Base-by-base conservation (phyloP, 2,329 filamentous ascomycete species). In the Diaporthe sp. region DNA sequence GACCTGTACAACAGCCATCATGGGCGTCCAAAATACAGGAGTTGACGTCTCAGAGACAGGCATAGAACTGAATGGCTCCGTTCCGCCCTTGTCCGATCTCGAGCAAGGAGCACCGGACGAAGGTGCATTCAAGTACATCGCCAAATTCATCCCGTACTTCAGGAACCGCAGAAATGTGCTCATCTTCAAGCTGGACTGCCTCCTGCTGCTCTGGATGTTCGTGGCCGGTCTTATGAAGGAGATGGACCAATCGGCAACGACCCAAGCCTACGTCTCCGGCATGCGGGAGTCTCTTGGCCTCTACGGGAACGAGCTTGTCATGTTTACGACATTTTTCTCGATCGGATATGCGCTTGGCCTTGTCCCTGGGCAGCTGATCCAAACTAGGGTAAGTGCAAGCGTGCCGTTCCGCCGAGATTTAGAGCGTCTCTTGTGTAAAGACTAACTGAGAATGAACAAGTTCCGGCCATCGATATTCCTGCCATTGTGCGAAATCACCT, bases 401-500 rank as follows among this genome's bases (percentile, higher is more conserved):
- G 31, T 55, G 49, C 65, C 47, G n/a, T 70, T n/a, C 47, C 49
- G n/a, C 65, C 47, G n/a, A 49, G 22, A 55, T 55, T 42, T 20
- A 53, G 15, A 13, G 31, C 17, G 22, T 39, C 7, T 53, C 12
- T 20, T 22, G 10, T 5, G 20, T 3, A 22, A 39, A 13, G n/a
- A 20, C 65, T 42, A 15, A 55, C 49, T 70, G 15, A 28, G 20
- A 55, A 28, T 15, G 47, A 42, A 53, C 28, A 31, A 70, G 65
- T 70, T 78, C 22, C 77, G 77, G 2, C 77, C 78, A 1, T 79
- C 78, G 4, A 71, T 80, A 37, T 81, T 80, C 42, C 77, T 81
- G 2, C 80, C 80, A 4, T 47, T 81, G 72, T 75, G 92, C 91
- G 81, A 82, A 74, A 79, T 82, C 28, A 76, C 78, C 10, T 83